Evolutionary conservation across 371 early-diverging fungal species (phyloP), one percentile per base, ranked within the genome.

Genomic region (Mortierella sp.): DNA sequence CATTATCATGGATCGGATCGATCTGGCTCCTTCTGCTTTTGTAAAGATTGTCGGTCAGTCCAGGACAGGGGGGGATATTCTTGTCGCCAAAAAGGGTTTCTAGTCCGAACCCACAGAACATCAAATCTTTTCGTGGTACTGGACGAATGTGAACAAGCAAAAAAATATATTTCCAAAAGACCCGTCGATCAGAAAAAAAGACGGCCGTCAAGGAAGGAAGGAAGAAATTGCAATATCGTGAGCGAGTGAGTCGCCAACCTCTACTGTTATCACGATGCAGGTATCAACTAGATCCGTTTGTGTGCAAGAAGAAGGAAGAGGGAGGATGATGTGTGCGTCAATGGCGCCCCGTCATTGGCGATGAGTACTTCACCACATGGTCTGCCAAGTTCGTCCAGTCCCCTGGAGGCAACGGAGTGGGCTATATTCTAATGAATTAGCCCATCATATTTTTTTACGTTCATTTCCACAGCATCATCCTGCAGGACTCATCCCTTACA

Each of bases 291-390:
- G n/a, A n/a, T 51, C 56, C 56, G n/a, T 10, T 27, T 56, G 56
- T 11, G 48, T 46, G 51, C 51, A 51, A 51, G 21, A 51, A 21
- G 0, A 8, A 21, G 7, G 32, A 35, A 18, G 21, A 63, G 4
- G 5, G 65, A 18, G 4, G 0, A 41, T 7, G 21, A 68, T 21
- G 68, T 68, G 68, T 68, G 68, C 35, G 43, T 68, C 68, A 41
- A 24, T 38, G 43, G 24, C 21, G 68, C 41, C 41, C 41, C 68
- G 68, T 68, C 41, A 68, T 68, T 68, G 68, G 68, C 11, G 68
- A 68, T 10, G 24, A 38, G 38, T 24, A 68, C 41, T 4, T 10
- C 51, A 18, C 68, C 68, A 68, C 68, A 68, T 68, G 68, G 41
- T 41, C 16, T 41, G 14, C 24, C 38, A 35, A 35, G 41, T 41